phyloP scores from a whole-genome alignment of 2,329 filamentous ascomycete genomes.

The Aspergillus eucalypticola region DNA sequence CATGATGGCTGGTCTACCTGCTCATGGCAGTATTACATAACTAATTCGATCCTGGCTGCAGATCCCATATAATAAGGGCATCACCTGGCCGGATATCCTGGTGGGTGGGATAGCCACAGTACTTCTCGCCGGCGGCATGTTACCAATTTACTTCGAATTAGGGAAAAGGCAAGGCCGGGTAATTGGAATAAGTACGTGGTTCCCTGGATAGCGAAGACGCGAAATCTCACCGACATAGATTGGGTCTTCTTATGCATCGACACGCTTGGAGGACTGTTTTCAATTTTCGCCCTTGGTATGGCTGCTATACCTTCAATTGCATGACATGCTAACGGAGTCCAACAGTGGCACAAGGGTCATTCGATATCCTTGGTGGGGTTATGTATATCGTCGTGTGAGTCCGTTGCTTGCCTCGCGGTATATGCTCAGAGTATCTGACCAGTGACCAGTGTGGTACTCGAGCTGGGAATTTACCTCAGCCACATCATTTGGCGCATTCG shows the following conservation, averaged over 20 bases:
- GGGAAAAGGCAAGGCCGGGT: not conserved
- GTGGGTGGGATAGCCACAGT: not conserved
- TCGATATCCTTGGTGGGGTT: not conserved
- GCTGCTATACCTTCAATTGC: no score
- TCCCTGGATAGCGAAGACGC: fast-evolving
- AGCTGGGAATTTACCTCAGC: not conserved
- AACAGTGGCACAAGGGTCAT: not conserved
- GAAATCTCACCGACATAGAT: not conserved
- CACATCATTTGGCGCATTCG: not conserved
- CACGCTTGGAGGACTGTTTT: not conserved
- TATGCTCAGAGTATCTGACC: not conserved
- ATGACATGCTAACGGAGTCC: not conserved
- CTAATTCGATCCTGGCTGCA: not conserved
- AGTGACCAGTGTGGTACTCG: not conserved
- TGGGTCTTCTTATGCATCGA: not conserved
- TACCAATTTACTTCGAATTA: not conserved
- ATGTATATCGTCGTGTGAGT: not conserved
- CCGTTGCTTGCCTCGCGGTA: not conserved
- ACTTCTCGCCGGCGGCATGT: not conserved
- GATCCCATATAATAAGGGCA: not conserved
- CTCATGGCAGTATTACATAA: not conserved
- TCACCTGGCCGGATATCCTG: not conserved
- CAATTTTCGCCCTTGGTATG: not conserved
- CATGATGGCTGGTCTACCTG: not conserved
- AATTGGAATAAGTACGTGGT: not conserved